Base-by-base conservation (phyloP, 176 grass and related monocot species). In the Triticum timopheevii region DNA sequence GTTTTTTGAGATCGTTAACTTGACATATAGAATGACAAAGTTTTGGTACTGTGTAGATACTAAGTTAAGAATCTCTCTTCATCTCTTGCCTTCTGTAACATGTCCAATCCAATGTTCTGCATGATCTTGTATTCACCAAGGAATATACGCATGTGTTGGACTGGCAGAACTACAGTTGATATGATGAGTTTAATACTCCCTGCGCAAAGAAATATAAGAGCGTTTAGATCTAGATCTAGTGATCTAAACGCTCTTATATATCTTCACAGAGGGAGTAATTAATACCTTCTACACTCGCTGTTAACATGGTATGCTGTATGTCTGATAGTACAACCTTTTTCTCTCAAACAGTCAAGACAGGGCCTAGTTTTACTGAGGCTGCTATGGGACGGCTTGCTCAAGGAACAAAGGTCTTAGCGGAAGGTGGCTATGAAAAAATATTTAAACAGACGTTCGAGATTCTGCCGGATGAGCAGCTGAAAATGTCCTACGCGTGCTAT, bases 401-500 rank as follows among this genome's bases (percentile, higher is more conserved):
- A 90, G 92, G 94, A 80, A 97, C 94, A 45, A 94, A 97, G 86
- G 94, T 97, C 31, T 77, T 97, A 90, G 94, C 94, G 63, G 94
- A 97, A 94, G 94, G 94, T 79, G 94, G 94, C 54, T 97, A 97
- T 86, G 94, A 97, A 16, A 97, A 88, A 88, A 97, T 97, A 89
- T 97, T 97, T 83, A 93, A 24, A 80, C 94, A 97, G 61, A 97
- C 94, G 54, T 97, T 97, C 0, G 94, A 97, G 83, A 83, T 82
- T 83, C 73, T 90, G 65, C 90, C 91, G 27, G 94, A 97, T 19
- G 94, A 97, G 80, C 87, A 90, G 76, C 88, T 97, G 81, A 93
- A 89, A 82, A 79, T 94, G 82, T 92, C 87, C 47, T 94, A 88
- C 65, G 94, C 94, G 1, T 97, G 94, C 83, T 97, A 97, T 85